Evolutionary conservation across 306 rosid species (phyloP).

Genomic region (Arachis hypogaea): DNA sequence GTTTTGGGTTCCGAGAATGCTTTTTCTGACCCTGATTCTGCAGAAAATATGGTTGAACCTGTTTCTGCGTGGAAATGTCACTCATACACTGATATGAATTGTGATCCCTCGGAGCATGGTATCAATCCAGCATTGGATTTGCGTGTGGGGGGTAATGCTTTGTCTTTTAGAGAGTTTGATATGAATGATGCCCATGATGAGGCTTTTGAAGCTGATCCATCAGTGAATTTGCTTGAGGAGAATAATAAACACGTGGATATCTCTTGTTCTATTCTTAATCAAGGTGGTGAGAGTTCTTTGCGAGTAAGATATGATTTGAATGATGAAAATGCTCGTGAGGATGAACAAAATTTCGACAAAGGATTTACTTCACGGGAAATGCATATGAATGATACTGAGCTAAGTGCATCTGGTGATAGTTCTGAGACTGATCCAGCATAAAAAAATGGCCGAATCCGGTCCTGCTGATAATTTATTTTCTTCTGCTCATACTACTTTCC

Average conservation of each 20-base stretch:
- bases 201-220: slow-evolving; percentile 46
- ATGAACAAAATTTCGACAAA: slow-evolving; percentile 29
- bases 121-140: slow-evolving; percentile 28
- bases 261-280: slow-evolving; percentile 42
- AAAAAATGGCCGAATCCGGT: slow-evolving; percentile 39
- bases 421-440: slow-evolving; percentile 40
- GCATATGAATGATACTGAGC: slow-evolving; percentile 36
- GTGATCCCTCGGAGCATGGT: slow-evolving; percentile 39
- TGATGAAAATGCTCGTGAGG: slow-evolving; percentile 31
- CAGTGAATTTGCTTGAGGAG: slow-evolving; percentile 40
- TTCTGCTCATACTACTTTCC: slow-evolving; percentile 32
- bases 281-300: slow-evolving; percentile 41
- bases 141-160: slow-evolving; percentile 17
- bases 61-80: slow-evolving; percentile 31
- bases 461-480: slow-evolving; percentile 22
- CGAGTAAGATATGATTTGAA: slow-evolving; percentile 40
- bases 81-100: slow-evolving; percentile 12
- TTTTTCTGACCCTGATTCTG: slow-evolving; percentile 33
- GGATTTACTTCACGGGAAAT: slow-evolving; percentile 48
- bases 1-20: slow-evolving; percentile 1
- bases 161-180: slow-evolving; percentile 39
- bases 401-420: slow-evolving; percentile 47
- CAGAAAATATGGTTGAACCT: slow-evolving; percentile 14
- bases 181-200: slow-evolving; percentile 37
- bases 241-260: slow-evolving; percentile 35